These are phyloP conservation scores for Penicillium crystallinum DNA, from an alignment of 495 filamentous ascomycete genomes.

Conservation along the genomic window DNA sequence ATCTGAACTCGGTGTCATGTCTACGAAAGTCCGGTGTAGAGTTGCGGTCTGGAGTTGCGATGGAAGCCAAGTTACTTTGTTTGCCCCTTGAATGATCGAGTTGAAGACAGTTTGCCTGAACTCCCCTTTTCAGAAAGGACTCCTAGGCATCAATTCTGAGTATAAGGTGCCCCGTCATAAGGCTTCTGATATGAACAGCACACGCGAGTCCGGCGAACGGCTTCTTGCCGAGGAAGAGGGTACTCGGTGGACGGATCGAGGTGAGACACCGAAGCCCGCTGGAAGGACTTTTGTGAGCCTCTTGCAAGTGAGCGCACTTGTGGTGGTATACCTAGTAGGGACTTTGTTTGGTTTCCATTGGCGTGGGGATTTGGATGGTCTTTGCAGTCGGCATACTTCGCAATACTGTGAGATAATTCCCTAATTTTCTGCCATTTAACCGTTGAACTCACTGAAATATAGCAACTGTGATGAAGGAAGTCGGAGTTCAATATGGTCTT, in stretches of 20 bases:
- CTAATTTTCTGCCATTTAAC: too few relatives aligned
- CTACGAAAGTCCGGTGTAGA: background rate
- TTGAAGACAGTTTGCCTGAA: background rate
- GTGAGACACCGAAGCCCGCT: background rate
- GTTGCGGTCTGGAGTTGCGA: constrained; percentile 9
- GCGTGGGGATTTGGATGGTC: constrained; percentile 11
- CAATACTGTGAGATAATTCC: constrained; percentile 20
- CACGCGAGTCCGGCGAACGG: constrained; percentile 2
- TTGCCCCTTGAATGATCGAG: background rate
- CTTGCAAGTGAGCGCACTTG: constrained; percentile 1
- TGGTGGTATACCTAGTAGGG: constrained; percentile 8
- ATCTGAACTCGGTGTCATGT: background rate
- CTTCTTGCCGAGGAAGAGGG: constrained; percentile 16
- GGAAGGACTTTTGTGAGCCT: background rate
- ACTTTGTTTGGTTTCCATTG: constrained; percentile 25
- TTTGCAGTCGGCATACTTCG: constrained; percentile 19
- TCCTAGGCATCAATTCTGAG: background rate
- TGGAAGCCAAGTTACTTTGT: background rate
- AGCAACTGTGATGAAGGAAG: constrained; percentile 34
- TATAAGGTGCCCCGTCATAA: constrained; percentile 5
- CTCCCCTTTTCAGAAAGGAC: background rate
- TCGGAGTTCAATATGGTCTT: constrained; percentile 26
- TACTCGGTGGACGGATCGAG: background rate
- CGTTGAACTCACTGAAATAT: background rate
- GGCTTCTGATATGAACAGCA: background rate